Evolutionary conservation across 2,329 filamentous ascomycete species (phyloP).

Genomic region (Lecanicillium sp.): DNA sequence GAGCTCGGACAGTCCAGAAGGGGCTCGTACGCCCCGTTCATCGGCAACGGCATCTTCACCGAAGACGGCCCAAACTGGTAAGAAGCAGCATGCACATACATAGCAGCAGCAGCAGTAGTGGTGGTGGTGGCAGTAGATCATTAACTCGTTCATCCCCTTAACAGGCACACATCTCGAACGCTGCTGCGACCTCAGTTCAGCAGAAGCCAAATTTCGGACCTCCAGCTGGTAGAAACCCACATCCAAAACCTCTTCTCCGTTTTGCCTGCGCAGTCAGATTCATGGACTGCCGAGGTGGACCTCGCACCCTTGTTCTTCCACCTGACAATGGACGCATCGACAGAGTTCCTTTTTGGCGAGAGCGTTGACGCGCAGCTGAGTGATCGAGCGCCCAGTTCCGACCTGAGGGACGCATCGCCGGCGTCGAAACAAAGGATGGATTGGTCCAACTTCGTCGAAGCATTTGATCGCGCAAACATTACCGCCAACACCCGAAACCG

Average conservation of each 20-base stretch:
- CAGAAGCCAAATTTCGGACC: slow-evolving; percentile 14
- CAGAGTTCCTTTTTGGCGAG: slow-evolving; percentile 52
- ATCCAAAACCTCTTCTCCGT: slow-evolving; percentile 10
- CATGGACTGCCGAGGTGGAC: slow-evolving; percentile 20
- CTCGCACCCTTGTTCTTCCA: slow-evolving; percentile 37
- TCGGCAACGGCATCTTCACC: slow-evolving; percentile 10
- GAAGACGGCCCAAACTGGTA: slow-evolving; percentile 4
- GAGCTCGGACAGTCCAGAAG: neutral
- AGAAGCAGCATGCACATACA: no score
- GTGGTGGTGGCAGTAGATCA: no score
- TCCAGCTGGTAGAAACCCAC: slow-evolving; percentile 15
- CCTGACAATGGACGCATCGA: slow-evolving; percentile 35
- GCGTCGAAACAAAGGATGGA: slow-evolving; percentile 9
- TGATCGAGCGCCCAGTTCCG: no score
- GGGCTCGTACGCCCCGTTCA: slow-evolving; percentile 5
- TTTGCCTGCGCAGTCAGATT: neutral
- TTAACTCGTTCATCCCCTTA: no score
- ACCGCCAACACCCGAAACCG: neutral
- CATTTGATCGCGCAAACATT: slow-evolving; percentile 6
- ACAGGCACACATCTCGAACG: slow-evolving; percentile 12
- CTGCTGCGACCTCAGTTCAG: slow-evolving; percentile 19
- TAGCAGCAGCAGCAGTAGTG: no score
- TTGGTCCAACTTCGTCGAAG: slow-evolving; percentile 14
- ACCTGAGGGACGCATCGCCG: slow-evolving; percentile 6
- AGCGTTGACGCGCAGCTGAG: slow-evolving; percentile 31